Conservation (phyloP, 148 eudicot species). For the Dianthus caryophyllus region DNA sequence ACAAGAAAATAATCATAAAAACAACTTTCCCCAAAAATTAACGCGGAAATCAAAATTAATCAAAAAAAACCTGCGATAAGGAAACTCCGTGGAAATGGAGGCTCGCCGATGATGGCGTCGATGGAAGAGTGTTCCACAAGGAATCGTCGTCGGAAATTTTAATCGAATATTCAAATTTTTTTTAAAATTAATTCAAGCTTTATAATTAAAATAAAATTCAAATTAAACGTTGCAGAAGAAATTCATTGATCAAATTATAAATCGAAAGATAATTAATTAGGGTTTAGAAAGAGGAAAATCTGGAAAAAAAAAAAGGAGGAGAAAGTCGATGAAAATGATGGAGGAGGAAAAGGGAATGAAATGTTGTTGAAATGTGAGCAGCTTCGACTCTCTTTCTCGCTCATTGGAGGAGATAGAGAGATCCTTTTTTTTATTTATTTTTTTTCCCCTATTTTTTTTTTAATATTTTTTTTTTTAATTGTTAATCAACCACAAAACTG, state of each 20-base stretch:
- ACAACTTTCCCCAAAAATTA: not conserved
- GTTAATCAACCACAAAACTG: no score
- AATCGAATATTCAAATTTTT: not conserved
- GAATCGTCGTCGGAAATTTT: constrained; percentile 22
- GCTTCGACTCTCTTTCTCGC: constrained; percentile 19
- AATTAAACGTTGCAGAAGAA: not conserved
- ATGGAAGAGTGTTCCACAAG: constrained; percentile 20
- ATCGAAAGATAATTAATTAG: not conserved
- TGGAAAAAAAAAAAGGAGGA: not conserved
- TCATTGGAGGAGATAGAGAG: not conserved
- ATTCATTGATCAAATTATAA: not conserved
- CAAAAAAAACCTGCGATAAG: constrained; percentile 33
- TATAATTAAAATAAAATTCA: no score
- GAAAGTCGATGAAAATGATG: not conserved
- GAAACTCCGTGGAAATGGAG: constrained; percentile 33
- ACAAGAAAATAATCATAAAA: not conserved
- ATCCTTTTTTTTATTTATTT: not conserved
- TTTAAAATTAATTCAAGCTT: no score
- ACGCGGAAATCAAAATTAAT: no score
- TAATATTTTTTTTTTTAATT: no score
- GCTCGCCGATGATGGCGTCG: constrained; percentile 23
- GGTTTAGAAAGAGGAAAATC: not conserved
- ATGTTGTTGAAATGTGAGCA: not conserved
- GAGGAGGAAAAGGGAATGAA: not conserved
- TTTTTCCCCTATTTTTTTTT: no score